These are phyloP conservation scores for Candida anglica DNA, from an alignment of 805 yeast genomes.

Conservation along the genomic window DNA sequence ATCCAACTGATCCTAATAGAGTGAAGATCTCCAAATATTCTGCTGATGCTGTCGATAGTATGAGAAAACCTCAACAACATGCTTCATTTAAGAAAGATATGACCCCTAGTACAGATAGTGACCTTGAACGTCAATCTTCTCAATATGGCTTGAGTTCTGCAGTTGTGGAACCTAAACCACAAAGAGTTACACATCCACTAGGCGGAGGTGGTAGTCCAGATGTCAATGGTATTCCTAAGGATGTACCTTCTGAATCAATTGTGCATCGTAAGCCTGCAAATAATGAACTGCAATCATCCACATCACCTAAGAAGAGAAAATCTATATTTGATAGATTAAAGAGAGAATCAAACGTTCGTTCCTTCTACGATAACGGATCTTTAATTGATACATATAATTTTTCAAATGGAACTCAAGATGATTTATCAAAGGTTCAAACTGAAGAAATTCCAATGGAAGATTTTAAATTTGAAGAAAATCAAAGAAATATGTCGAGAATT, in stretches of 20 bases:
- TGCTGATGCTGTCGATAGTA: conserved; percentile 10
- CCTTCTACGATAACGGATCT: conserved; percentile 24
- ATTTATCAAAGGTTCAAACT: conserved; percentile 34
- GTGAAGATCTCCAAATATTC: conserved; percentile 46
- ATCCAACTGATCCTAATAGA: conserved; percentile 76
- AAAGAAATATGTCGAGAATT: conserved; percentile 17
- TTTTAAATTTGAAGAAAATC: conserved; percentile 17
- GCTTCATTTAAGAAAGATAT: background rate
- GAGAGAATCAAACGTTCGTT: conserved; percentile 21
- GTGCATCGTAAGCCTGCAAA: conserved; percentile 2
- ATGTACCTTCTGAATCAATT: conserved; percentile 3
- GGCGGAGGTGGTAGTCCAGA: conserved; percentile 15
- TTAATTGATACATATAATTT: conserved; percentile 29
- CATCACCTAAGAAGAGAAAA: conserved; percentile 20
- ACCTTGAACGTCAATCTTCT: background rate
- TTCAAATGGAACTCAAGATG: conserved; percentile 23
- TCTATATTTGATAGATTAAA: conserved; percentile 29
- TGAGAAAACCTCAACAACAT: conserved; percentile 12
- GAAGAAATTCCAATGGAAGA: conserved; percentile 52
- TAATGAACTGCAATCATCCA: background rate
- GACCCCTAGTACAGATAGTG: background rate
- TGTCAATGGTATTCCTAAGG: conserved; percentile 1
- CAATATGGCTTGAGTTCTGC: conserved; percentile 7
- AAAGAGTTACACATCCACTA: no score
- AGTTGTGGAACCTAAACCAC: conserved; percentile 21